A percentile compares a stretch with the other conserved stretches of the same genome.
Evolutionary conservation across 257 asterid genomes (phyloP).

Genomic region (Solanum pinnatisectum): DNA sequence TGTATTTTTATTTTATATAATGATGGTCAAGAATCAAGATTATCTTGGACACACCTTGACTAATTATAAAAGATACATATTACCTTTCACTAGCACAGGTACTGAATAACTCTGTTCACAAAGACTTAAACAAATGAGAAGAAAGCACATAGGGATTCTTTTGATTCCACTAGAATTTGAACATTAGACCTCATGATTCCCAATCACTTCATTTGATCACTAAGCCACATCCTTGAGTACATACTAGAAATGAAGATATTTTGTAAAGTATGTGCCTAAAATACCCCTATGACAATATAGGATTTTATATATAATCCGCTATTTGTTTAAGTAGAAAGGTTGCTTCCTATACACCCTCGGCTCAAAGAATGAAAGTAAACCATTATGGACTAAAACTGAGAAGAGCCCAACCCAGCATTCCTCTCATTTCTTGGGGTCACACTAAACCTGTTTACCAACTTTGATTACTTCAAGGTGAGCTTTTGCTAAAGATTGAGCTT

Average conservation of each 20-base stretch:
- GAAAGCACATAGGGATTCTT: not conserved
- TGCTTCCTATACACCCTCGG: not conserved
- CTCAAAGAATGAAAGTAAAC: not conserved
- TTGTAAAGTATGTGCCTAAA: not conserved
- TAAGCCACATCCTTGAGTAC: not conserved
- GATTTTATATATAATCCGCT: not conserved
- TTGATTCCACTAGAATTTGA: not conserved
- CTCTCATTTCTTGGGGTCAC: not conserved
- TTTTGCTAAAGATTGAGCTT: not conserved
- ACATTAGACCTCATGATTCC: not conserved
- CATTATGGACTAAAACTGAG: not conserved
- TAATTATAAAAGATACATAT: not conserved
- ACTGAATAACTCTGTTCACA: not conserved
- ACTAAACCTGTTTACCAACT: not conserved
- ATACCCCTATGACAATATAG: not conserved
- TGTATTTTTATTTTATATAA: not conserved
- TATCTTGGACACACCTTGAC: not conserved
- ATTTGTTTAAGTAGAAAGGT: not conserved
- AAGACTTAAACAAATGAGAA: not conserved
- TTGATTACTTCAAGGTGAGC: slow-evolving; percentile 33
- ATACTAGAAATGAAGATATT: not conserved
- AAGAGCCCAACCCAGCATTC: not conserved
- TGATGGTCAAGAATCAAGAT: not conserved
- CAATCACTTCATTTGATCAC: not conserved
- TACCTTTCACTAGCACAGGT: not conserved